phyloP scores from a whole-genome alignment of 345 rosid genomes.

The Dimocarpus longan region DNA sequence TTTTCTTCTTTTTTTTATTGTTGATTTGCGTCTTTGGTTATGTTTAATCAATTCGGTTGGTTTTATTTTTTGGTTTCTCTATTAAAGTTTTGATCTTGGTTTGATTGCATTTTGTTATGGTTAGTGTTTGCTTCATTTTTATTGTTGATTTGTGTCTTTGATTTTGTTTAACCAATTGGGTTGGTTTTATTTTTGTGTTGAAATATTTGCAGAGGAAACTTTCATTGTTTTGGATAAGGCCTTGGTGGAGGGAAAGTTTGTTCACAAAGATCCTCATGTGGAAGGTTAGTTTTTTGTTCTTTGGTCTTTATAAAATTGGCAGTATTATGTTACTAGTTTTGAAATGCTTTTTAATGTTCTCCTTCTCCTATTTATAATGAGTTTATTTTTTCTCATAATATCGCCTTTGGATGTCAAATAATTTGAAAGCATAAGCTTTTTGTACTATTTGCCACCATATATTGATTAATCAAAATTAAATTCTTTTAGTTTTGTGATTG shows the following conservation, averaged over 20 bases:
- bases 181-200: conserved; percentile 8
- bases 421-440: neutral
- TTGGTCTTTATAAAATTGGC: neutral
- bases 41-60: neutral
- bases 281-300: conserved; percentile 53
- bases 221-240: conserved; percentile 86
- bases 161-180: neutral
- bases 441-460: neutral
- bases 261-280: conserved; percentile 65
- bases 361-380: neutral
- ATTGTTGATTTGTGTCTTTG: neutral
- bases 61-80: neutral
- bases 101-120: no score
- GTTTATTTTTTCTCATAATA: neutral
- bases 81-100: neutral
- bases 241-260: conserved; percentile 49
- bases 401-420: neutral
- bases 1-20: neutral
- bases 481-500: neutral
- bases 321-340: no score
- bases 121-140: no score
- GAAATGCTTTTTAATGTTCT: no score
- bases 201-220: conserved; percentile 66
- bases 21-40: neutral
- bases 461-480: neutral